A percentile compares a stretch with the other conserved stretches of the same genome.
phyloP scores from a whole-genome alignment of 2,329 filamentous ascomycete species.

The Cordyceps cicadae region DNA sequence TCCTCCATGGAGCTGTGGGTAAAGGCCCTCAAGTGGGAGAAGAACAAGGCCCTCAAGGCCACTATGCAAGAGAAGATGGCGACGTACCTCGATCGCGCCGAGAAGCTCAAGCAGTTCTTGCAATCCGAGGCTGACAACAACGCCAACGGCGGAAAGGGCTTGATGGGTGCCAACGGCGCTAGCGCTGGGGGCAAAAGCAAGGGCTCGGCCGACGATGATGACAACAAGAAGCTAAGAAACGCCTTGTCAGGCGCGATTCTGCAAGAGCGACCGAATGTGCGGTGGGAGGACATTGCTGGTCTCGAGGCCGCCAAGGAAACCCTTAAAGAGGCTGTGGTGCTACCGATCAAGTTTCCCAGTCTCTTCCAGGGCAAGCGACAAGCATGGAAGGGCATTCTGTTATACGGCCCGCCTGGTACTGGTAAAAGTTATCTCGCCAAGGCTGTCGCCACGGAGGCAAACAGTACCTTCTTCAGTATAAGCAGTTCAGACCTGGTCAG shows the following conservation, averaged over 20 bases:
- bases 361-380: slow-evolving; percentile 93
- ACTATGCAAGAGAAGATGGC: slow-evolving; percentile 92
- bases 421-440: slow-evolving; percentile 98
- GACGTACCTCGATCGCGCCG: slow-evolving; percentile 97
- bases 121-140: slow-evolving; percentile 68
- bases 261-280: slow-evolving; percentile 90
- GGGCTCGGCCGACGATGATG: slow-evolving; percentile 71
- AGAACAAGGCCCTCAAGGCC: slow-evolving; percentile 93
- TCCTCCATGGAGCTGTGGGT: slow-evolving; percentile 95
- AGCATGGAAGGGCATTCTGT: slow-evolving; percentile 94
- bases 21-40: slow-evolving; percentile 98
- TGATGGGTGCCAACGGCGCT: slow-evolving; percentile 62
- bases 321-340: slow-evolving; percentile 91
- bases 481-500: slow-evolving; percentile 95
- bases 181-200: slow-evolving; percentile 52
- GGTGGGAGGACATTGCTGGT: slow-evolving; percentile 97
- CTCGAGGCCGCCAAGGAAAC: slow-evolving; percentile 92
- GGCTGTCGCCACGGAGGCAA: slow-evolving; percentile 94
- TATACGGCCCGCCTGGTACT: slow-evolving; percentile 93
- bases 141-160: slow-evolving; percentile 51
- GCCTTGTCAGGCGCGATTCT: slow-evolving; percentile 88
- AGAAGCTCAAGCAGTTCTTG: slow-evolving; percentile 92
- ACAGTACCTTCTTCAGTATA: slow-evolving; percentile 98
- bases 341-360: slow-evolving; percentile 97
- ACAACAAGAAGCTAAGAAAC: slow-evolving; percentile 89